Evolutionary conservation across 805 yeast genomes (phyloP), one percentile per base, ranked within the genome.

Genomic region (Spathaspora passalidarum): DNA sequence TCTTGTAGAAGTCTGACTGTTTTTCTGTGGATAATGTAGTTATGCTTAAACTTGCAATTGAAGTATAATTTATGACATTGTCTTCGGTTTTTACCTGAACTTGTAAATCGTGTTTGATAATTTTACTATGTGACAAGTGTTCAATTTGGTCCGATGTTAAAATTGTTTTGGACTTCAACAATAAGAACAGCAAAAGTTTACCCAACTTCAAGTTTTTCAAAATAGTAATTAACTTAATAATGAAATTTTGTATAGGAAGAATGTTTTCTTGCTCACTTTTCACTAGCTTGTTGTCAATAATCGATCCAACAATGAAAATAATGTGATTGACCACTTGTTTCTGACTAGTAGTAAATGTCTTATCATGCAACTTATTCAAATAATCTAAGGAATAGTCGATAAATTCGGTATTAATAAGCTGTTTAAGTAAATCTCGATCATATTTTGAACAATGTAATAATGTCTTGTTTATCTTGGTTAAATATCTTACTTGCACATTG

Each of bases 111-210:
- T 18, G 37, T 21, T 29, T 40, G n/a, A 40, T 40, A 16, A 26
- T 22, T 14, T 40, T 25, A 11, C 32, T 25, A 20, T 45, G 39
- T 16, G 25, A 11, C 26, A 45, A 40, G 29, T 45, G 48, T 37
- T 20, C 20, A 21, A 45, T 21, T 38, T 42, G 48, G 32, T n/a
- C 29, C 5, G 10, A 3, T 6, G 43, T 38, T 14, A 51, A 42
- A 11, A 49, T 35, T 14, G 29, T 38, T 16, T 43, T 48, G 5
- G 51, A 29, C 38, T 50, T 56, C 16, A 43, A 35, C 9, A 44
- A 45, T 13, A 57, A 44, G 43, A 51, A 63, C 6, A 42, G 42
- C 4, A 53, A 38, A 35, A 52, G 45, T 38, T 50, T 53, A 13
- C 39, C 46, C n/a, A 46, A 40, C 2, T 43, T 23, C 17, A 39